Evolutionary conservation across 1,139 yeast genomes (phyloP), one percentile per base, ranked within the genome.

Genomic region (Lodderomyces jiufengensis): DNA sequence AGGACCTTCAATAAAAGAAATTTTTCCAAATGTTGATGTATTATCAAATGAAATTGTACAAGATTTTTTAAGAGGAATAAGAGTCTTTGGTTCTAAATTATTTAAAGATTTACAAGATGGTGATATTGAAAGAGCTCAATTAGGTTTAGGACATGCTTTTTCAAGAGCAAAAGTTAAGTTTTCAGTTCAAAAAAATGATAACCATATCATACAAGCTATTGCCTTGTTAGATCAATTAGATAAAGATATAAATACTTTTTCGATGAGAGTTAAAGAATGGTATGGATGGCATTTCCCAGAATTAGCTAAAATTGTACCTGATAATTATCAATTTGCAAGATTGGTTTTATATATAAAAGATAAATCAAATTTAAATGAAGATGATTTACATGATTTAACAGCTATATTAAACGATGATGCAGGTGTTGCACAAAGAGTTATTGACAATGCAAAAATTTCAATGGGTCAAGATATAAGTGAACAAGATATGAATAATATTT

Each of bases 281-380:
- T 92, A 94, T 69, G 97, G 98, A 48, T 92, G 99, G 99, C 99
- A 92, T 65, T 94, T 92, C 80, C 99, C 99, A 29, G 99, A 92
- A 70, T 78, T 92, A 78, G 96, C 96, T 57, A 92, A 92, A 76
- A 87, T 92, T 60, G 88, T 90, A 51, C 80, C 86, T 51, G 98
- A 92, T 70, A 90, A 90, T 73, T 84, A 85, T 66, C 73, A 77
- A 48, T 92, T 78, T 64, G 96, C 96, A 52, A 81, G 76, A 63
- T 76, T 90, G 48, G 87, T 88, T 45, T 70, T 88, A 48, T 75
- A 75, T 66, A 86, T 92, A 59, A 78, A 81, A 68, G 95, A 92
- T 70, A 94, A 94, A 74, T 72, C 88, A 41, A 76, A 87, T 39
- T 73, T 92, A 54, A 73, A 76, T 44, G 94, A 85, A 43, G 95